Conservation (phyloP, 1,284 basidiomycete genomes). For the Anthracocystis walkeri region DNA sequence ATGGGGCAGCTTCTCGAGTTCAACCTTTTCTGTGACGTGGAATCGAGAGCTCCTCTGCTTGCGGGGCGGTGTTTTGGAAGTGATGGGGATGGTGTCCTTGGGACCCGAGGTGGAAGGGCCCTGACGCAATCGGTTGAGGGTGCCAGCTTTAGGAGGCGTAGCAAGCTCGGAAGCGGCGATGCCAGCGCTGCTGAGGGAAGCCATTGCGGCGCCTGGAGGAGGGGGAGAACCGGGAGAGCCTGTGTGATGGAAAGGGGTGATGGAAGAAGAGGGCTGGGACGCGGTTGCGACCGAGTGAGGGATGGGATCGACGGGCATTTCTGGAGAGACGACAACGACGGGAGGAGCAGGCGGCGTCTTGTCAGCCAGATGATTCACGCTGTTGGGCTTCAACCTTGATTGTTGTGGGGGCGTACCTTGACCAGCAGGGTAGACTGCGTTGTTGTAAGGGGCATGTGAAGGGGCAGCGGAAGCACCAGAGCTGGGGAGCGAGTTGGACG, state of each 20-base stretch:
- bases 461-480: constrained; percentile 28
- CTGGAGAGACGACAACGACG: constrained; percentile 62
- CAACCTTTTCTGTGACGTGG: constrained; percentile 93
- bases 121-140: constrained; percentile 59
- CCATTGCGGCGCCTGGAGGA: constrained; percentile 56
- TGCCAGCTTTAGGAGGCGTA: constrained; percentile 59
- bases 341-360: constrained; percentile 63
- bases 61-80: constrained; percentile 65
- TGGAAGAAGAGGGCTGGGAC: constrained; percentile 51
- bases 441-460: constrained; percentile 27
- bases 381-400: constrained; percentile 21
- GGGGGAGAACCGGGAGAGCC: constrained; percentile 57
- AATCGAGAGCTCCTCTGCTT: constrained; percentile 76
- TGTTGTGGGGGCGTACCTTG: constrained; percentile 47
- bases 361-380: constrained; percentile 53
- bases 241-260: constrained; percentile 53
- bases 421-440: constrained; percentile 28
- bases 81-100: constrained; percentile 67
- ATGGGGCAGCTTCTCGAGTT: constrained; percentile 93
- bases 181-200: constrained; percentile 51
- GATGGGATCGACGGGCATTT: constrained; percentile 64
- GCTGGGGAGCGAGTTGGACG: constrained; percentile 47
- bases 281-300: constrained; percentile 54
- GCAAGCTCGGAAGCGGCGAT: constrained; percentile 48
- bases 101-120: constrained; percentile 50